A percentile compares a stretch with the other conserved stretches of the same genome.
phyloP scores from a whole-genome alignment of 306 rosid species.

The Inga laurina region DNA sequence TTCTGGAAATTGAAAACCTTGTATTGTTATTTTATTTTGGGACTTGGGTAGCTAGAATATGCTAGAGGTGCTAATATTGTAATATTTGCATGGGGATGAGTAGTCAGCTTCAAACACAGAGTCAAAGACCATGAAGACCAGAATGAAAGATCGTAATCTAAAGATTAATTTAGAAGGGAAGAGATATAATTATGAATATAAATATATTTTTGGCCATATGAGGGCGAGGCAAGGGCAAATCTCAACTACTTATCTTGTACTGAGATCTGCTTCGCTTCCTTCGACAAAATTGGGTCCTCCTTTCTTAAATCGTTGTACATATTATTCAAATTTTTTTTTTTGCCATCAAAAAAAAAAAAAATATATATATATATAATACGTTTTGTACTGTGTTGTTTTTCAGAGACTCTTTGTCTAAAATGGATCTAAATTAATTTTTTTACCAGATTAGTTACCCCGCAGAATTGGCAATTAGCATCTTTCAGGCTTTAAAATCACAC shows the following conservation, averaged over 20 bases:
- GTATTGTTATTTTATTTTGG: not conserved
- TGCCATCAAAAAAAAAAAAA: too few species aligned
- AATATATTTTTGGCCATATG: not conserved
- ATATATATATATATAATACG: too few species aligned
- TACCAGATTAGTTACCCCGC: too few species aligned
- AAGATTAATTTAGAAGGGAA: not conserved
- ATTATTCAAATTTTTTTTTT: too few species aligned
- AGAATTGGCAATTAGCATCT: not conserved
- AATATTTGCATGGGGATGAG: not conserved
- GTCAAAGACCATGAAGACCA: not conserved
- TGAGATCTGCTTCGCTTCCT: constrained; percentile 4
- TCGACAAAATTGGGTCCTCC: constrained; percentile 11
- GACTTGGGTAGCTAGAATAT: not conserved
- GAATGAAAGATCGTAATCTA: not conserved
- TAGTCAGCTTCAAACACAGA: not conserved
- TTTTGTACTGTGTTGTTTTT: too few species aligned
- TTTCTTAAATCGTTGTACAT: not conserved
- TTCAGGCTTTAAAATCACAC: not conserved
- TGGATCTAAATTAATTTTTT: too few species aligned
- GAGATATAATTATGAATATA: too few species aligned
- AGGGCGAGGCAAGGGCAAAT: not conserved
- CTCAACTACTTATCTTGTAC: constrained; percentile 1
- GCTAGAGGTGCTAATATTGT: not conserved
- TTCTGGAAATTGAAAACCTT: not conserved
- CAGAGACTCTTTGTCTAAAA: too few species aligned